phyloP scores from a whole-genome alignment of 106 monocot genomes.

The Chionographis japonica region DNA sequence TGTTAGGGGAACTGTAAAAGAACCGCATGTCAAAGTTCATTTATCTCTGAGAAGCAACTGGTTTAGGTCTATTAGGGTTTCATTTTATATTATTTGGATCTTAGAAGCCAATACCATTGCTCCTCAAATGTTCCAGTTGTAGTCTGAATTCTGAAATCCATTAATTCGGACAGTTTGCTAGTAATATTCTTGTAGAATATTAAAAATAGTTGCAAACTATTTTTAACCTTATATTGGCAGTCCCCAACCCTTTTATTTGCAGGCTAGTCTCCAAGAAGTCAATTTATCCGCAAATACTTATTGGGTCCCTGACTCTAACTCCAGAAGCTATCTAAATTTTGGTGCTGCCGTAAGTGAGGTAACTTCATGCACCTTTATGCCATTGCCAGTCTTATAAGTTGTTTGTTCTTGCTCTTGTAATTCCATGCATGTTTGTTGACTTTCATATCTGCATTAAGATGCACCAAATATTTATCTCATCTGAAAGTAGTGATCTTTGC shows the following conservation, averaged over 20 bases:
- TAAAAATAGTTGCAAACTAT: no score
- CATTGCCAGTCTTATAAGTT: neutral
- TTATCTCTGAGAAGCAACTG: no score
- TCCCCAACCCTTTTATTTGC: conserved; percentile 4
- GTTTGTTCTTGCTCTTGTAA: neutral
- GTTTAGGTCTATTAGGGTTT: no score
- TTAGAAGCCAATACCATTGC: no score
- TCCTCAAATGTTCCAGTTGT: no score
- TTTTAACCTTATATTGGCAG: no score
- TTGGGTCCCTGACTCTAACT: conserved; percentile 39
- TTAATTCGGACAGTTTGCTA: no score
- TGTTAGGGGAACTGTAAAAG: no score
- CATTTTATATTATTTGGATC: no score
- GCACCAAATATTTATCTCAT: neutral
- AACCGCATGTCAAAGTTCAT: no score
- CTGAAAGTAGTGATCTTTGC: conserved; percentile 4
- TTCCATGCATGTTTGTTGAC: neutral
- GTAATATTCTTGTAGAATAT: no score
- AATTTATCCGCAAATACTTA: conserved; percentile 62
- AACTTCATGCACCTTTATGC: neutral
- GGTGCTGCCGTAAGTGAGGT: conserved; percentile 90
- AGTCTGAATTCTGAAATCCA: neutral
- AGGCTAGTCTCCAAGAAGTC: conserved; percentile 50
- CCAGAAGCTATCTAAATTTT: conserved; percentile 56
- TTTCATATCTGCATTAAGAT: neutral